Evolutionary conservation across 495 filamentous ascomycete genomes (phyloP), one percentile per base, ranked within the genome.

Genomic region (Collariella sp.): DNA sequence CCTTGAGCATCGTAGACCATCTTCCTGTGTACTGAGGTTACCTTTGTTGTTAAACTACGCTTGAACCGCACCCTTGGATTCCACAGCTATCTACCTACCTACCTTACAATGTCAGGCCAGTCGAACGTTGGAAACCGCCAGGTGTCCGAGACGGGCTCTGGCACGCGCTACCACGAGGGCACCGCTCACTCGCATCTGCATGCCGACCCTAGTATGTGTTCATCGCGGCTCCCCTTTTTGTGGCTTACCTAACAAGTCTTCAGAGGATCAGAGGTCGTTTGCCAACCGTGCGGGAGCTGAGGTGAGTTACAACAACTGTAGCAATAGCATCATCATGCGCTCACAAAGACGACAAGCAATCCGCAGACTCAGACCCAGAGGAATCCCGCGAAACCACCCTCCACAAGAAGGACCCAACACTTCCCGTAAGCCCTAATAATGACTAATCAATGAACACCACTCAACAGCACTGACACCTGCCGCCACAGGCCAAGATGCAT

Each of bases 241-340:
- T 10, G 15, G 7, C 13, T 19, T 22, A 7, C 18, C 31, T 44
- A 50, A 38, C 15, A 3, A 0, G 20, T 38, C 1, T n/a, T 18
- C 16, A 89, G 84, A 94, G 79, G 88, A 91, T 63, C 70, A 88
- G 62, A 78, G 88, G 59, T 79, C 85, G 26, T 90, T 94, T 59
- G 84, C 83, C 57, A 89, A 90, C 75, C 84, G 81, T 24, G 85
- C 75, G 7, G 77, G 81, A 10, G 83, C 86, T 60, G 67, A 72
- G 72, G 72, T 74, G 58, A 23, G 39, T n/a, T 31, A 31, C 26
- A 9, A 5, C 26, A 31, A 31, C 5, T 9, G 26, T 9, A 31
- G 26, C 26, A 31, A 31, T 5, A 31, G 26, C 26, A 31, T 31
- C 9, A 9, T 31, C 26, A 9, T 31, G 26, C n/a, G n/a, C 46